Conservation (phyloP, 176 grass and related monocot species). For the Olyra latifolia region DNA sequence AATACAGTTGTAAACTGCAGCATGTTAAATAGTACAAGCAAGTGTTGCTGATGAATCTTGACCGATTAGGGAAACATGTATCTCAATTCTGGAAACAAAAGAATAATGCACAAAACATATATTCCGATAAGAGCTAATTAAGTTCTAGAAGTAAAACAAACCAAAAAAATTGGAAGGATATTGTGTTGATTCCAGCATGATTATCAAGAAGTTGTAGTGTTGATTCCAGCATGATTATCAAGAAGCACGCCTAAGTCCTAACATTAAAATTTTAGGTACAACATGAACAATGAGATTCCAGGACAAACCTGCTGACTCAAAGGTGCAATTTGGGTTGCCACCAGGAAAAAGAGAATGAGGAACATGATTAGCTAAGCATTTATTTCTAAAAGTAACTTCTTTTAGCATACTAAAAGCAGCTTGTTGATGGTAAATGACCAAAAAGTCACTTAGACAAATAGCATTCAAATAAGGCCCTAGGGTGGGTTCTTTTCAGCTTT, state of each 20-base stretch:
- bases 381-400: neutral
- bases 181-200: neutral
- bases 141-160: neutral
- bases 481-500: too few relatives aligned
- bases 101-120: neutral
- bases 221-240: too few relatives aligned
- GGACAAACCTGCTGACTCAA: conserved; percentile 93
- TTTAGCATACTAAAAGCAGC: neutral
- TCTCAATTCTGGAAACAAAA: neutral
- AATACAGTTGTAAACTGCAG: neutral
- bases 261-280: too few relatives aligned
- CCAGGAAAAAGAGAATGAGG: conserved; percentile 56
- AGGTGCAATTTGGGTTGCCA: conserved; percentile 94
- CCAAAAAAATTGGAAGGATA: neutral
- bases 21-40: neutral
- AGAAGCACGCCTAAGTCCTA: too few relatives aligned
- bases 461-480: neutral
- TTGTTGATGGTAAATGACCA: neutral
- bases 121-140: neutral
- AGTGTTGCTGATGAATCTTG: neutral
- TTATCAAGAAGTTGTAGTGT: neutral
- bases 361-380: neutral
- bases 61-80: neutral
- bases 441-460: neutral
- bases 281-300: neutral